These are phyloP conservation scores for Candida odintsovae DNA, from an alignment of 805 yeast species.

Conservation along the genomic window DNA sequence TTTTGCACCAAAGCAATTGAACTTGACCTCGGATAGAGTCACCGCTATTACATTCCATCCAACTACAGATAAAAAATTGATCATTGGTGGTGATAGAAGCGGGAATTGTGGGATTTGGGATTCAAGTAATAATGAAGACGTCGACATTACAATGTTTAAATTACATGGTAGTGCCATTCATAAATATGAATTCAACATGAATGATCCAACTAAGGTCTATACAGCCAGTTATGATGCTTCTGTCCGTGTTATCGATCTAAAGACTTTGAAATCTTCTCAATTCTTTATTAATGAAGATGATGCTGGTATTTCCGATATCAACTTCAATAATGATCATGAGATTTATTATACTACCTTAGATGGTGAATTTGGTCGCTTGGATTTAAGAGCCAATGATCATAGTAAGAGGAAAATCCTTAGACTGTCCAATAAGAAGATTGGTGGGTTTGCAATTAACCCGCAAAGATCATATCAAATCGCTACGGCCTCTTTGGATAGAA, in stretches of 20 bases:
- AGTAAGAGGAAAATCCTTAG: constrained; percentile 30
- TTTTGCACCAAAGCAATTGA: constrained; percentile 65
- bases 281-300: constrained; percentile 51
- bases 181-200: constrained; percentile 48
- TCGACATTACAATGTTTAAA: constrained; percentile 56
- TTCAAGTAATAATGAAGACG: constrained; percentile 38
- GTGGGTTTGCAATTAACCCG: constrained; percentile 83
- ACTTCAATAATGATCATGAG: constrained; percentile 48
- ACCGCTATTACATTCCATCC: constrained; percentile 79
- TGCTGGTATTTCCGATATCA: constrained; percentile 72
- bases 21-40: constrained; percentile 63
- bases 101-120: constrained; percentile 92
- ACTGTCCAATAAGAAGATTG: constrained; percentile 86
- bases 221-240: constrained; percentile 89
- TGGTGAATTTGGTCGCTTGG: constrained; percentile 77
- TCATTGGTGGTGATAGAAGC: constrained; percentile 83
- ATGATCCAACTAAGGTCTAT: constrained; percentile 47
- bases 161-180: constrained; percentile 76
- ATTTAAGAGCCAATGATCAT: constrained; percentile 46
- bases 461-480: constrained; percentile 57
- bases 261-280: constrained; percentile 53
- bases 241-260: constrained; percentile 64
- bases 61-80: constrained; percentile 47
- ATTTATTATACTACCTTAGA: constrained; percentile 70
- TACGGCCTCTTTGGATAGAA: constrained; percentile 84